Base-by-base conservation (phyloP, 495 filamentous ascomycete genomes). In the Oidiodendron maius region DNA sequence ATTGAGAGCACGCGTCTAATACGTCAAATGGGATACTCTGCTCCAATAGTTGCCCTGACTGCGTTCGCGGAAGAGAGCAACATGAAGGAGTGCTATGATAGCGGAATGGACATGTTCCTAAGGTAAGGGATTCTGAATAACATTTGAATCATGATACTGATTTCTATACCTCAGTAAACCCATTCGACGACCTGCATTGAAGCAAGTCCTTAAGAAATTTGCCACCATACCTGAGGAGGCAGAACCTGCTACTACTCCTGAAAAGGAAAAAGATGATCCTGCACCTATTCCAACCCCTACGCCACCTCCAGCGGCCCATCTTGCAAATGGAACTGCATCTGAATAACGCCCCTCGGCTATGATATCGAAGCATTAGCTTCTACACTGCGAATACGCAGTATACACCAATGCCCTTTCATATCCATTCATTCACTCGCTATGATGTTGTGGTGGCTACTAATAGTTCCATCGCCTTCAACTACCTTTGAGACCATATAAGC, bases 31-130 rank as follows among this genome's bases (percentile, higher is more conserved):
- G 91, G 91, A 11, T 96, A 91, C 61, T 81, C 77, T 17, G 85
- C 86, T 4, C 91, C 91, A 5, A 96, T 96, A 53, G 89, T 96
- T 10, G 91, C 91, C 2, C 66, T 96, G 35, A 93, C 88, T 21
- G 91, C 91, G 0, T 95, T 95, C 62, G 78, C 87, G 11, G 91
- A 96, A 58, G 89, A 93, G 57, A 84, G 79, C 64, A 96, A 95
- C 57, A 81, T 93, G 49, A 86, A 84, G 60, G 83, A 90, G 51
- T 93, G 86, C 57, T 82, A 86, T 69, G 81, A 85, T 45, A 82
- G 76, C 1, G 83, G 83, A 12, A 87, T 86, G 83, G 76, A 87
- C 50, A 80, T 80, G 65, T 87, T 86, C 53, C 66, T 76, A 13
- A 73, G 69, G 48, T 56, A 40, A 42, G 40, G 18, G 38, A 12